Conservation (phyloP, 2,329 filamentous ascomycete genomes). For the Grosmannia clavigera region DNA sequence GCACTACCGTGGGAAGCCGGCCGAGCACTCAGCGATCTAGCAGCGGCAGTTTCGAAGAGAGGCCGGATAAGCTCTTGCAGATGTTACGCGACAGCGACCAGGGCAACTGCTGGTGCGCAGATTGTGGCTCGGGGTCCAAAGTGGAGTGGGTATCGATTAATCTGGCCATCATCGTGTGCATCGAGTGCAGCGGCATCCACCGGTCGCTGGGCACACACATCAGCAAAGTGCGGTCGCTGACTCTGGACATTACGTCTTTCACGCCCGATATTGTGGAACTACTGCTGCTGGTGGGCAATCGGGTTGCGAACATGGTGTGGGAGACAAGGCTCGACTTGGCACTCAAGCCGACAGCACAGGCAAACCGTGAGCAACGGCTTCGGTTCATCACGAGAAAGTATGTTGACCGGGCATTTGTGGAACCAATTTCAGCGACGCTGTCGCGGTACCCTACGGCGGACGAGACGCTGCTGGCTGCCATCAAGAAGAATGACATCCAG, state of each 20-base stretch:
- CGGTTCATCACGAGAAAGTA: conserved; percentile 95
- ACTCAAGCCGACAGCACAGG: conserved; percentile 61
- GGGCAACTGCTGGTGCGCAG: conserved; percentile 86
- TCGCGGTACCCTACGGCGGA: conserved; percentile 70
- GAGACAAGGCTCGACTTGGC: conserved; percentile 69
- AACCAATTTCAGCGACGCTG: conserved; percentile 61
- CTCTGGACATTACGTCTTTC: conserved; percentile 90
- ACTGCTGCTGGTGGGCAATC: conserved; percentile 80
- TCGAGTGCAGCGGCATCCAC: conserved; percentile 96
- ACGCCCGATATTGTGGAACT: conserved; percentile 95
- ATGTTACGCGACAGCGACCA: conserved; percentile 81
- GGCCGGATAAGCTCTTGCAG: conserved; percentile 75
- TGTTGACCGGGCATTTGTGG: conserved; percentile 69
- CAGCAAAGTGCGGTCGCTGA: conserved; percentile 90
- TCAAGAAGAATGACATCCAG: conserved; percentile 93
- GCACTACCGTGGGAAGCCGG: conserved; percentile 83
- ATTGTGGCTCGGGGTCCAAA: conserved; percentile 83
- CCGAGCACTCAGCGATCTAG: conserved; percentile 52
- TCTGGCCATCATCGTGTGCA: conserved; percentile 87
- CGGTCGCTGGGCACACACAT: conserved; percentile 94
- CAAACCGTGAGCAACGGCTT: conserved; percentile 80
- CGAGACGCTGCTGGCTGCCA: conserved; percentile 78
- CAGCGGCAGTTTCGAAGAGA: conserved; percentile 66
- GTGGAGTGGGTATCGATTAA: conserved; percentile 99
- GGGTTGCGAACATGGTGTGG: conserved; percentile 94